Percentiles rank a stretch among this genome's conserved stretches.
Conservation (phyloP, 2,329 filamentous ascomycete genomes). For the Phyllosticta capitalensis region DNA sequence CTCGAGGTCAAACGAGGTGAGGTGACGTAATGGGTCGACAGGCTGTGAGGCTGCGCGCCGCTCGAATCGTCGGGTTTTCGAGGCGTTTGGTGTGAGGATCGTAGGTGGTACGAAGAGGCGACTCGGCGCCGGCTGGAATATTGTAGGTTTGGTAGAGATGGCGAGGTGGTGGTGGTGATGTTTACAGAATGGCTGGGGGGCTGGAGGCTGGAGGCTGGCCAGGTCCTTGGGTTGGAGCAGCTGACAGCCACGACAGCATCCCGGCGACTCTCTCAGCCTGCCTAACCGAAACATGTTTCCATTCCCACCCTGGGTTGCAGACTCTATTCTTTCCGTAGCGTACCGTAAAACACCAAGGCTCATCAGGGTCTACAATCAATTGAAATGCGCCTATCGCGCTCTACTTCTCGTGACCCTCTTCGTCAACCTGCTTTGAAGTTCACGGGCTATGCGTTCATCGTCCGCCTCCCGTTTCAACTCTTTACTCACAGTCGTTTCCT, state of each 20-base stretch:
- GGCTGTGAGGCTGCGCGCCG: constrained; percentile 1
- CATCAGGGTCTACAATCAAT: not conserved
- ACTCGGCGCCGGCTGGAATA: not conserved
- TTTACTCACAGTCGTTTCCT: constrained; percentile 21
- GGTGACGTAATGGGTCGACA: constrained; percentile 7
- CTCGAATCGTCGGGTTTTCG: not conserved
- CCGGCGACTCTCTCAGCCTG: not conserved
- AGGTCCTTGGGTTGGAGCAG: constrained; percentile 3
- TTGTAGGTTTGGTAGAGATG: not conserved
- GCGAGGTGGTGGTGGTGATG: not conserved
- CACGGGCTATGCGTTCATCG: constrained; percentile 28
- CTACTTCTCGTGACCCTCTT: constrained; percentile 28
- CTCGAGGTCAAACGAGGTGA: not conserved
- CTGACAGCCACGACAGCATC: too few species aligned
- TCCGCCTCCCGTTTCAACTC: constrained; percentile 34
- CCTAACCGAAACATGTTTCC: not conserved
- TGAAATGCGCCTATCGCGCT: not conserved
- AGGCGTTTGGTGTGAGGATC: not conserved
- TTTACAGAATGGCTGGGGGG: constrained; percentile 1
- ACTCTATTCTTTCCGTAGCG: not conserved
- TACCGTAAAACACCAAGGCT: not conserved
- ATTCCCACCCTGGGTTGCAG: not conserved
- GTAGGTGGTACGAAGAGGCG: not conserved
- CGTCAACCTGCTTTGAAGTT: constrained; percentile 28
- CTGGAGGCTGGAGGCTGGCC: not conserved